A percentile compares a stretch with the other conserved stretches of the same genome.
Evolutionary conservation across 371 early-diverging fungal species (phyloP).

Genomic region (Rhizopus sp.): DNA sequence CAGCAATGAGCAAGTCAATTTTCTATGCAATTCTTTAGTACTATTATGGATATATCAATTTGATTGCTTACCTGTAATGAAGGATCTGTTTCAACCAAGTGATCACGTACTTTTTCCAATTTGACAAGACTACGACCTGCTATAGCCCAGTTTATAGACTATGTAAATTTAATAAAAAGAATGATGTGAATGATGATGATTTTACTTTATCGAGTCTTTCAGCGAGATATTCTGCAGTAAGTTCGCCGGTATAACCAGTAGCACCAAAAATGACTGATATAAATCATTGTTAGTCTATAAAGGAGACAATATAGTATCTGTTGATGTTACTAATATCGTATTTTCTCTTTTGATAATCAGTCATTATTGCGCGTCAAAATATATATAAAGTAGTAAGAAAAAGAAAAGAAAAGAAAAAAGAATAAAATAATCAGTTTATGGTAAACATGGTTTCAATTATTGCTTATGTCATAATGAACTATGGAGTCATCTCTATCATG

Average conservation of each 20-base stretch:
- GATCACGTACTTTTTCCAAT: slow-evolving; percentile 24
- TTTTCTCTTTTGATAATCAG: slow-evolving; percentile 18
- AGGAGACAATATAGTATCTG: background rate
- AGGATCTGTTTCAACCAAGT: slow-evolving; percentile 12
- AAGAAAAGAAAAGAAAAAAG: slow-evolving; percentile 1
- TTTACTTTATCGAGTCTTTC: slow-evolving; percentile 31
- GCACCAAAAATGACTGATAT: slow-evolving; percentile 75
- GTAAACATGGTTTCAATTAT: background rate
- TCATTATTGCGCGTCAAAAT: slow-evolving; percentile 6
- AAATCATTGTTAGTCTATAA: background rate
- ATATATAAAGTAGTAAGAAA: slow-evolving; percentile 1
- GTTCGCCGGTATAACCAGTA: slow-evolving; percentile 83
- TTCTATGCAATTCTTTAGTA: slow-evolving; percentile 4
- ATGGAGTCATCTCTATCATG: background rate
- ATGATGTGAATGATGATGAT: background rate
- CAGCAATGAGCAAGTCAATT: slow-evolving; percentile 23
- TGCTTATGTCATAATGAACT: slow-evolving; percentile 7
- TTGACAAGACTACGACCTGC: slow-evolving; percentile 28
- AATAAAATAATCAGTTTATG: background rate
- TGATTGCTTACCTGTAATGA: slow-evolving; percentile 12
- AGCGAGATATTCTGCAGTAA: slow-evolving; percentile 61
- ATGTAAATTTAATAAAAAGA: background rate
- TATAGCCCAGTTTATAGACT: slow-evolving; percentile 22
- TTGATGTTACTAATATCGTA: slow-evolving; percentile 20
- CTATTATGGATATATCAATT: background rate